Evolutionary conservation across 257 asterid genomes (phyloP).

Genomic region (Salvia splendens): DNA sequence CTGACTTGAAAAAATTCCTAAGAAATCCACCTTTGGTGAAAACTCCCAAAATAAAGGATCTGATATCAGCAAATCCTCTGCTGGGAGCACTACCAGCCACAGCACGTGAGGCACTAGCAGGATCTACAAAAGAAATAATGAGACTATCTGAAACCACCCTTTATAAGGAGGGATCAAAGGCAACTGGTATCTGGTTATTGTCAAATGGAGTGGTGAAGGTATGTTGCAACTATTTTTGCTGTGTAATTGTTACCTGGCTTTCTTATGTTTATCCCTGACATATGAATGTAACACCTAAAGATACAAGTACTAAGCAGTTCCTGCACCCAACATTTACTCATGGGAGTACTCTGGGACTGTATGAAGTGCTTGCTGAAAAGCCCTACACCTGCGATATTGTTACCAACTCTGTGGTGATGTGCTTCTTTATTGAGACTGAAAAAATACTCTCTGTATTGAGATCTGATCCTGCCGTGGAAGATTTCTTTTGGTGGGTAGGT

Average conservation of each 20-base stretch:
- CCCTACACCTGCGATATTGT: slow-evolving; percentile 72
- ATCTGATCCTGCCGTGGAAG: slow-evolving; percentile 82
- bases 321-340: slow-evolving; percentile 82
- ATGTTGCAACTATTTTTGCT: slow-evolving; percentile 29
- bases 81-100: slow-evolving; percentile 78
- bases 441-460: slow-evolving; percentile 61
- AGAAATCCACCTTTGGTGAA: slow-evolving; percentile 84
- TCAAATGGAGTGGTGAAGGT: slow-evolving; percentile 95
- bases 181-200: slow-evolving; percentile 79
- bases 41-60: slow-evolving; percentile 68
- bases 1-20: slow-evolving; percentile 78
- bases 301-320: slow-evolving; percentile 43
- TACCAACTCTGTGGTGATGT: slow-evolving; percentile 79
- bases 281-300: slow-evolving; percentile 37
- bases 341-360: slow-evolving; percentile 93
- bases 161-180: slow-evolving; percentile 73
- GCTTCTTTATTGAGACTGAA: slow-evolving; percentile 78
- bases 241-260: slow-evolving; percentile 15
- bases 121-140: slow-evolving; percentile 74
- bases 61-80: slow-evolving; percentile 71
- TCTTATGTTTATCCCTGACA: slow-evolving; percentile 21
- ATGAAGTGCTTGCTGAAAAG: slow-evolving; percentile 91
- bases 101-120: slow-evolving; percentile 59
- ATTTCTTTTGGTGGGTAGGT: slow-evolving; percentile 93
- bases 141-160: slow-evolving; percentile 69